Evolutionary conservation across 345 rosid genomes (phyloP), one percentile per base, ranked within the genome.

Genomic region (Lepidium sativum): DNA sequence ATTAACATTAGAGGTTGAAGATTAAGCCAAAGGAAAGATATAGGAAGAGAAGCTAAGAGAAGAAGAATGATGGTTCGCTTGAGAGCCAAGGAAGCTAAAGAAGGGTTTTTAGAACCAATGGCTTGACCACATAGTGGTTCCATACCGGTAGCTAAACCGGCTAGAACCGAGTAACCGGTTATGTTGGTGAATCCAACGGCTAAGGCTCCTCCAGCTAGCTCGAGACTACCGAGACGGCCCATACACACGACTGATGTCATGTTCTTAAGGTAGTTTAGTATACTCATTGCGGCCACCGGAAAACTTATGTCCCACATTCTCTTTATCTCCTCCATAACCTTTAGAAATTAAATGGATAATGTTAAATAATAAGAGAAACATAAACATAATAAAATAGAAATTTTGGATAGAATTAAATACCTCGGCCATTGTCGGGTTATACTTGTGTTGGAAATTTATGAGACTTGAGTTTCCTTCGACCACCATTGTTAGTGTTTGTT

Each of bases 111-210:
- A 5, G 97, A 89, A 16, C 98, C 98, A 29, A 84, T 77, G 43
- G 96, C 92, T 72, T 92, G 98, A 63, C 96, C 79, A 13, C 97
- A 89, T 5, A 92, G 74, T 11, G 97, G 88, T 68, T 92, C 98
- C 97, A 92, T 89, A 34, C 98, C 97, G 77, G 75, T 78, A 27
- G 98, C 96, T 4, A 92, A 75, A 32, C 98, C 98, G 0, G 94
- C 87, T 6, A 92, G 79, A 51, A 92, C 88, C 0, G 98, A 89
- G 70, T 92, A 89, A 50, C 98, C 98, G 5, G 91, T 89, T 63
- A 92, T 85, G 80, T 92, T 92, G 52, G 96, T 84, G 84, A 92
- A 87, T 17, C 98, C 97, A 11, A 89, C 76, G 31, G 98, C 96
- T 39, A 92, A 74, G 3, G 97, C 89, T 10, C 98, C 98, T 1